Base-by-base conservation (phyloP, 2,329 filamentous ascomycete species). In the Fusarium palustre region DNA sequence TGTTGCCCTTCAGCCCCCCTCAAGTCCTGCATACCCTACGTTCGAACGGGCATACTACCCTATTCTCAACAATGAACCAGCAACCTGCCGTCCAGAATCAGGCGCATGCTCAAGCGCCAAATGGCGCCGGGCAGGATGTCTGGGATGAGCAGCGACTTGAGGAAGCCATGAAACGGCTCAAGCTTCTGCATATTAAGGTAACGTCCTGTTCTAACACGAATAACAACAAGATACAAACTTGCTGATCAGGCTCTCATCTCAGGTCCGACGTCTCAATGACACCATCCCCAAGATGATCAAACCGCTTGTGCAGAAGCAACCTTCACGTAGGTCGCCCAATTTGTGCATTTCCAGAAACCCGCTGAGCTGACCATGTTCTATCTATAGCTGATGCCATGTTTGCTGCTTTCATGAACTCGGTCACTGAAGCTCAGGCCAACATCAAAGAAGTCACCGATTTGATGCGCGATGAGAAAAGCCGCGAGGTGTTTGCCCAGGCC, bases 121-220 rank as follows among this genome's bases (percentile, higher is more conserved):
- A 63, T 53, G 69, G 53, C 54, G 66, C 61, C 33, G 69, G 66
- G 50, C 74, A 77, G 39, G 79, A 80, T 56, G 74, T 76, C 11
- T 80, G 80, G 78, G 82, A 86, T 48, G 85, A 88, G 74, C 79
- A 82, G 56, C 82, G 82, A 60, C 79, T 88, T 9, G 81, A 84
- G 62, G 79, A 82, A 61, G 83, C 82, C 25, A 79, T 88, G 70
- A 78, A 84, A 70, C 80, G 82, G 34, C 79, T 88, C 54, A 85
- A 86, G 69, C 78, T 85, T 47, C 77, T 88, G n/a, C 85, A 88
- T 71, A 79, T 86, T 71, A 84, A 86, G 81, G 86, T 84, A 82
- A 48, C 36, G 25, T 34, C 54, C 42, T 55, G 50, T 58, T 52
- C 36, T 39, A 46, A 66, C 33, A 33, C 22, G 43, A 60, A 45